Conservation (phyloP, 1,284 basidiomycete species). For the Apiotrichum sp. region DNA sequence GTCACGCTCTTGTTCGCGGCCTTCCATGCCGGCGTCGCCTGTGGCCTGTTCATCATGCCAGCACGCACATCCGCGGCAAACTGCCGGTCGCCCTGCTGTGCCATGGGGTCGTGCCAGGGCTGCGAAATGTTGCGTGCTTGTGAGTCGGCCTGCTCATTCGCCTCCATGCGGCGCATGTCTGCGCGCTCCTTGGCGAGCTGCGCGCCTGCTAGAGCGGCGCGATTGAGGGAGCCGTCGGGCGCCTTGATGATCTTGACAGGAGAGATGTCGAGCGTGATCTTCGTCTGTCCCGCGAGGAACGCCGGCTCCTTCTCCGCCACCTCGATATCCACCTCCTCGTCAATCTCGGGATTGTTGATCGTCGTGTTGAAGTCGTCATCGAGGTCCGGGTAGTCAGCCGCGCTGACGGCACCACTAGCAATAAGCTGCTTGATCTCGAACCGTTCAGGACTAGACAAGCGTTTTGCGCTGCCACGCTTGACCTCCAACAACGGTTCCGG, state of each 20-base stretch:
- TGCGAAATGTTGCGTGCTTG: constrained; percentile 87
- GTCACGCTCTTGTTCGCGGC: constrained; percentile 96
- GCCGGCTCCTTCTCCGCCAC: constrained; percentile 94
- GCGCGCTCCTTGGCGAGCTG: constrained; percentile 90
- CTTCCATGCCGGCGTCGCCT: constrained; percentile 85
- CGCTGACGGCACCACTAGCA: constrained; percentile 84
- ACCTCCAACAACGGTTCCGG: constrained; percentile 26
- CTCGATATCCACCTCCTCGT: constrained; percentile 96
- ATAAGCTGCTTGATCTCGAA: constrained; percentile 99
- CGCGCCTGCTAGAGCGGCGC: constrained; percentile 89
- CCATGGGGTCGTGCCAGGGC: constrained; percentile 98
- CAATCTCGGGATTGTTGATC: constrained; percentile 73
- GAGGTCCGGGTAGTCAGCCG: constrained; percentile 91
- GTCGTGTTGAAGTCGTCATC: constrained; percentile 82
- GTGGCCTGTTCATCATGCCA: constrained; percentile 55
- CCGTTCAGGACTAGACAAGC: constrained; percentile 90
- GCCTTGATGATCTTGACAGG: constrained; percentile 96
- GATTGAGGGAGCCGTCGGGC: constrained; percentile 87
- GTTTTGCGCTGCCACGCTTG: constrained; percentile 65
- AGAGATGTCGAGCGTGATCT: constrained; percentile 87
- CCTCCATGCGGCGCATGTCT: constrained; percentile 89
- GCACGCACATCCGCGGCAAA: constrained; percentile 93
- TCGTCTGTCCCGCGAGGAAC: constrained; percentile 93
- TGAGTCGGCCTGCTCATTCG: constrained; percentile 87
- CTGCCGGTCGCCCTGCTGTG: constrained; percentile 71